Evolutionary conservation across 2,329 filamentous ascomycete species (phyloP), one percentile per base, ranked within the genome.

Genomic region (Fusarium cyanostomum): DNA sequence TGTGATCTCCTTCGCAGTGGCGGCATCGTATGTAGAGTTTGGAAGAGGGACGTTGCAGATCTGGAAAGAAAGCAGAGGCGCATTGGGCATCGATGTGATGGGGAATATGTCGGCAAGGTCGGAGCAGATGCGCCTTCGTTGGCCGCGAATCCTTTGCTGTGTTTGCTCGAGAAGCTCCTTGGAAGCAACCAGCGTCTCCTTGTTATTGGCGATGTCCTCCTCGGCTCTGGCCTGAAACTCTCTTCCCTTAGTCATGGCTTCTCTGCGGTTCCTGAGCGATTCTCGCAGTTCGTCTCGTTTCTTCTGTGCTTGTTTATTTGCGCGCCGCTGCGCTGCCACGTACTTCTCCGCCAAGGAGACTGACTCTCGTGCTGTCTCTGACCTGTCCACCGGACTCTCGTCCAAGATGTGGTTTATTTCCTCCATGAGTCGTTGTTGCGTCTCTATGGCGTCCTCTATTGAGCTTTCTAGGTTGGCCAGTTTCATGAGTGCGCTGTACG

Each of bases 391-490:
- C 0, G 81, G 78, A 4, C 76, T 76, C 0, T 75, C 67, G 0
- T 78, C 73, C 5, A 89, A 73, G 0, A 88, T 76, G 1, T 80
- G 74, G 64, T 91, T 91, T 64, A 97, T 96, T 64, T 97, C 92
- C n/a, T 83, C 78, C 43, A 92, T 87, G 8, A 98, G 82, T 50
- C 84, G 83, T 58, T 91, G 87, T 12, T 91, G 87, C 0, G 92
- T 96, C 2, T 88, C 86, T 9, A 97, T 79, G 2, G 93, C 93
- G 75, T 98, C 94, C 73, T 96, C 92, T 21, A 97, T 92, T 52
- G 93, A 96, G 73, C 91, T 92, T 62, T 97, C 92, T 13, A 98
- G 82, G 56, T 94, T 97, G 7, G 92, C 89, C 10, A 98, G 82
- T 59, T 91, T 89, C 89, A 97, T 94, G 16, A 98, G 81, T 2